Evolutionary conservation across 2,329 filamentous ascomycete species (phyloP).

Genomic region (Alternaria incomplexa): DNA sequence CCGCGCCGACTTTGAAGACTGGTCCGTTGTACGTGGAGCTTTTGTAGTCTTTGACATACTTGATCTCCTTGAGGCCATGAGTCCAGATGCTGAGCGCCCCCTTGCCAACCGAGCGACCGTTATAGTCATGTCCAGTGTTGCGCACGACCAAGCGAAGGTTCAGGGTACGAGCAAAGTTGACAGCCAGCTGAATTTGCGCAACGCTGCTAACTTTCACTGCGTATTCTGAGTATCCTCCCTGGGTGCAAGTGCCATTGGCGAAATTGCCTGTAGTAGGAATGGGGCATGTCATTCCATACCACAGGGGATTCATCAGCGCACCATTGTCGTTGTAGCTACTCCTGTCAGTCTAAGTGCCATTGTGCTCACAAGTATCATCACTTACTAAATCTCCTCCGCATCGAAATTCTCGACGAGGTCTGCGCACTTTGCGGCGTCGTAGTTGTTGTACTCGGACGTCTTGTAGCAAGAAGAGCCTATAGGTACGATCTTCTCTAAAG

Average conservation of each 20-base stretch:
- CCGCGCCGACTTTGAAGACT: constrained; percentile 41
- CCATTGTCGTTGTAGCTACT: constrained; percentile 30
- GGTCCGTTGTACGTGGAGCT: constrained; percentile 33
- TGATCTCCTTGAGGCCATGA: constrained; percentile 38
- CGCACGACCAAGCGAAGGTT: constrained; percentile 38
- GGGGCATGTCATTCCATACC: constrained; percentile 37
- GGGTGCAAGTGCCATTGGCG: constrained; percentile 35
- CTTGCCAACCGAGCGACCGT: constrained; percentile 35
- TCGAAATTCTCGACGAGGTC: constrained; percentile 23
- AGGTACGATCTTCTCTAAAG: constrained; percentile 34
- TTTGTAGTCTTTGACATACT: constrained; percentile 35
- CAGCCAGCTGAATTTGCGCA: constrained; percentile 40
- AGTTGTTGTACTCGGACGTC: constrained; percentile 36
- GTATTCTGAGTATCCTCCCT: constrained; percentile 37
- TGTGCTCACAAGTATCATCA: not conserved
- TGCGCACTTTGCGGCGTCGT: constrained; percentile 32
- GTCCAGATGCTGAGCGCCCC: constrained; percentile 40
- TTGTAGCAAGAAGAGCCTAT: constrained; percentile 38
- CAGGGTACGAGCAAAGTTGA: constrained; percentile 39
- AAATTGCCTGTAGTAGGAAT: constrained; percentile 22
- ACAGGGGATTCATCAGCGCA: constrained; percentile 37
- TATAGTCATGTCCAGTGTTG: constrained; percentile 44
- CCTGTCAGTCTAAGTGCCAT: constrained; percentile 1
- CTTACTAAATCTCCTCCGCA: constrained; percentile 30
- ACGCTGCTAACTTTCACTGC: constrained; percentile 37